Base-by-base conservation (phyloP, 352 stramenopile genomes). In the Hyaloperonospora brassicae region DNA sequence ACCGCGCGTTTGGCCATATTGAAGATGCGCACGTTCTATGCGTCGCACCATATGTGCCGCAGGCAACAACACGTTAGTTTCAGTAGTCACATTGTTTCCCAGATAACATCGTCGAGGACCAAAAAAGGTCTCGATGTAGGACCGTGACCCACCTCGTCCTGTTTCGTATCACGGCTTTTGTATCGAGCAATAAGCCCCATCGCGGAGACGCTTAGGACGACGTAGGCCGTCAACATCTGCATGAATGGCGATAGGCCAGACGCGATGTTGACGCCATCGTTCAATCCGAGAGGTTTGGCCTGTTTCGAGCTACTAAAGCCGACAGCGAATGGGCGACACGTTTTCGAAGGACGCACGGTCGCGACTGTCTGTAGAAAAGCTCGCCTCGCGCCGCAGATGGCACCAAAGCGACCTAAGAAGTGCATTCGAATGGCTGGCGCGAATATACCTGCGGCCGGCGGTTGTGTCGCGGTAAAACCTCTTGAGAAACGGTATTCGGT, bases 1-100 rank as follows among this genome's bases (percentile, higher is more conserved):
- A 89, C 76, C 0, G 76, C 76, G 14, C 79, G 74, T 53, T 87
- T 87, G 22, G 79, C 79, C 68, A 87, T 79, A 56, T 89, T 89
- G 51, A 72, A 86, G 55, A 86, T 72, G 14, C 78, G 69, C 13
- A 78, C 72, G 36, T 65, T 84, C 78, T 83, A 35, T 30, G 35
- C 21, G 34, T 24, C 47, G 36, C 31, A 58, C 49, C 53, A 49
- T 27, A 13, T 54, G 17, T 17, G 30, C 50, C 41, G 47, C 51
- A 47, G 55, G 39, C 34, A 39, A 47, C 27, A 34, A 34, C 52
- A 65, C 42, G 53, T 61, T 46, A 61, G 46, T 42, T 57, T 11
- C 23, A 38, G 36, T 57, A 14, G 7, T 24, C 51, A 50, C 13
- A 7, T 40, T 52, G 44, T 39, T 5, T 42, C n/a, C 4, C 36